Evolutionary conservation across 345 rosid species (phyloP).

Genomic region (Acer yangbiense): DNA sequence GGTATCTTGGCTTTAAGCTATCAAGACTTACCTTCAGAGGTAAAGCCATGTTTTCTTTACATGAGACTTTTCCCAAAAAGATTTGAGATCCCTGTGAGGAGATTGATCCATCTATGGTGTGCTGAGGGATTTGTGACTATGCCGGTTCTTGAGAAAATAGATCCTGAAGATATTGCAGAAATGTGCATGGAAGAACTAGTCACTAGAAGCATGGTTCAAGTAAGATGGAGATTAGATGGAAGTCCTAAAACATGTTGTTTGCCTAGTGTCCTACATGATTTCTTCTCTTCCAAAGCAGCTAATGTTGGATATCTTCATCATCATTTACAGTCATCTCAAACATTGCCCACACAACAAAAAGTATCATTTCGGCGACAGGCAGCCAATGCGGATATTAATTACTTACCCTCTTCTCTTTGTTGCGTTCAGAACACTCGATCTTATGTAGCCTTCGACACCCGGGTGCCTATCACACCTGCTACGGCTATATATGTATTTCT

Average conservation of each 20-base stretch:
- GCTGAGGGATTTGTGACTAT: conserved; percentile 33
- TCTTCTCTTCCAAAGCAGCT: conserved; percentile 11
- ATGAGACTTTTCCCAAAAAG: conserved; percentile 36
- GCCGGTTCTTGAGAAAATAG: background rate
- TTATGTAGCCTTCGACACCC: conserved; percentile 17
- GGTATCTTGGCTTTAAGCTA: conserved; percentile 21
- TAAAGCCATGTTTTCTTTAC: conserved; percentile 37
- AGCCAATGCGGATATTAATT: conserved; percentile 2
- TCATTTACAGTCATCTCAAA: background rate
- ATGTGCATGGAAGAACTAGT: conserved; percentile 23
- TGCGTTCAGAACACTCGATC: conserved; percentile 17
- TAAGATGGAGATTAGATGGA: conserved; percentile 39
- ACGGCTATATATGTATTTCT: background rate
- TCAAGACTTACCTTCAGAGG: conserved; percentile 17
- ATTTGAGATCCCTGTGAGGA: conserved; percentile 34
- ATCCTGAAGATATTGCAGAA: conserved; percentile 24
- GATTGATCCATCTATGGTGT: conserved; percentile 39
- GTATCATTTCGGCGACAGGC: conserved; percentile 23
- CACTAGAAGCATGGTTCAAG: conserved; percentile 27
- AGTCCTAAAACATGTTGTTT: conserved; percentile 33
- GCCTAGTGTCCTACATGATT: conserved; percentile 1
- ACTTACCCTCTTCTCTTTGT: background rate
- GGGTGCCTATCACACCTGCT: too few relatives aligned
- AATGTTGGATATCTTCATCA: conserved; percentile 20
- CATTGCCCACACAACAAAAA: background rate